These are phyloP conservation scores for Arachis stenosperma DNA, from an alignment of 306 rosid species.

Conservation along the genomic window DNA sequence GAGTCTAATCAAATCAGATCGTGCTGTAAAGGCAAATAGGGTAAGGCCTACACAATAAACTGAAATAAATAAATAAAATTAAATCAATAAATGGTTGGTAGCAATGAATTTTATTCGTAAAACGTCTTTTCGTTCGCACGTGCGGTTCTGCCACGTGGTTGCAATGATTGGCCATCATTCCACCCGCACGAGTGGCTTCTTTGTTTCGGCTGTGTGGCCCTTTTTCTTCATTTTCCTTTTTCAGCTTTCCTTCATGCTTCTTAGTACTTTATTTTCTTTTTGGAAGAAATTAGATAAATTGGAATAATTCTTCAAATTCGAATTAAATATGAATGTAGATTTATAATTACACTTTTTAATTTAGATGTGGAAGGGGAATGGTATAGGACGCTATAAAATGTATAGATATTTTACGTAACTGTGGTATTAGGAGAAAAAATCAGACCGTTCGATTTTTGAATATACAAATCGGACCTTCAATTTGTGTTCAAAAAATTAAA, in stretches of 20 bases:
- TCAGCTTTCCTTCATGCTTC: neutral
- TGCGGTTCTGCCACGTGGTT: slow-evolving; percentile 39
- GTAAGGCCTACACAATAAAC: slow-evolving; percentile 22
- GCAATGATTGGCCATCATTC: slow-evolving; percentile 59
- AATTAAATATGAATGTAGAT: too few species aligned
- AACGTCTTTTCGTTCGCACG: slow-evolving; percentile 55
- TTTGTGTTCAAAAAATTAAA: too few species aligned
- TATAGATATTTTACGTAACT: too few species aligned
- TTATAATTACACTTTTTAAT: too few species aligned
- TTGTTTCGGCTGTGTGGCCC: slow-evolving; percentile 3
- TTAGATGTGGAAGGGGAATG: too few species aligned
- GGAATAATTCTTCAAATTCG: too few species aligned
- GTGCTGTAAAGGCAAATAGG: slow-evolving; percentile 40
- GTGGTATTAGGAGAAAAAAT: too few species aligned
- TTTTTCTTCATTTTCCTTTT: neutral
- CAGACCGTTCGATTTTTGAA: too few species aligned
- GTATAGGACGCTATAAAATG: too few species aligned
- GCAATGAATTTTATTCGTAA: slow-evolving; percentile 33
- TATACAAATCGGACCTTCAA: too few species aligned
- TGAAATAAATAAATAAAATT: neutral
- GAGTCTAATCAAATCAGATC: slow-evolving; percentile 50
- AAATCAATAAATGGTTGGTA: slow-evolving; percentile 38
- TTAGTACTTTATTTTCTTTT: neutral
- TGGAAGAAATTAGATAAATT: too few species aligned
- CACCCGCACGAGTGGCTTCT: slow-evolving; percentile 68